phyloP scores from a whole-genome alignment of 805 yeast species.

The Pichia californica region DNA sequence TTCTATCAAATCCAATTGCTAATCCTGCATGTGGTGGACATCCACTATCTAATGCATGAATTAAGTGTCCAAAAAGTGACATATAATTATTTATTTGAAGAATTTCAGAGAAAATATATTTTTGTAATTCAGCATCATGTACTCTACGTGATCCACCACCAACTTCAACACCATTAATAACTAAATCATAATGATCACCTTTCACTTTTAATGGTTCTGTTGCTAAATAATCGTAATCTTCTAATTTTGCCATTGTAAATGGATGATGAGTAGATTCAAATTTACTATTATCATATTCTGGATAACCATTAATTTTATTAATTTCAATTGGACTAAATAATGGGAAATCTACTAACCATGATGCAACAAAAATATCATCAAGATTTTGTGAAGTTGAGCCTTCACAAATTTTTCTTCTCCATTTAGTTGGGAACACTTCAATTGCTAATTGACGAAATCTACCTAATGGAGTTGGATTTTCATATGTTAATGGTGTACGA shows the following conservation, averaged over 20 bases:
- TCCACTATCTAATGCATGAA: conserved; percentile 77
- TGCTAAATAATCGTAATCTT: conserved; percentile 54
- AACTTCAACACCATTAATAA: conserved; percentile 87
- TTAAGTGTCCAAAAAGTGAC: conserved; percentile 74
- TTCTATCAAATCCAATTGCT: conserved; percentile 90
- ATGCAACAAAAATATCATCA: conserved; percentile 45
- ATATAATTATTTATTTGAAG: conserved; percentile 55
- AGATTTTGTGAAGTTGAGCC: conserved; percentile 14
- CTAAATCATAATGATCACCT: conserved; percentile 94
- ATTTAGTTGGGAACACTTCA: conserved; percentile 41
- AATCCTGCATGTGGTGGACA: conserved; percentile 99
- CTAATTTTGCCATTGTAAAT: conserved; percentile 81
- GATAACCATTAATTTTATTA: conserved; percentile 36
- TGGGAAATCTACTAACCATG: conserved; percentile 93
- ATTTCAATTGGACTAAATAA: conserved; percentile 71
- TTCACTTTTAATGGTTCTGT: conserved; percentile 54
- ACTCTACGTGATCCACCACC: conserved; percentile 98
- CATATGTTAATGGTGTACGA: conserved; percentile 65
- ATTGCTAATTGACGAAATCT: conserved; percentile 72
- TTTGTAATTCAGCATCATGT: conserved; percentile 78
- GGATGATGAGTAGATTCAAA: conserved; percentile 90
- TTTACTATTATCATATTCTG: conserved; percentile 44
- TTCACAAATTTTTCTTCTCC: conserved; percentile 35
- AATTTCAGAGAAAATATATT: conserved; percentile 59
- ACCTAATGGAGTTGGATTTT: conserved; percentile 94